phyloP scores from a whole-genome alignment of 192 early-diverging fungal species.

The Umbelopsis isabellina region DNA sequence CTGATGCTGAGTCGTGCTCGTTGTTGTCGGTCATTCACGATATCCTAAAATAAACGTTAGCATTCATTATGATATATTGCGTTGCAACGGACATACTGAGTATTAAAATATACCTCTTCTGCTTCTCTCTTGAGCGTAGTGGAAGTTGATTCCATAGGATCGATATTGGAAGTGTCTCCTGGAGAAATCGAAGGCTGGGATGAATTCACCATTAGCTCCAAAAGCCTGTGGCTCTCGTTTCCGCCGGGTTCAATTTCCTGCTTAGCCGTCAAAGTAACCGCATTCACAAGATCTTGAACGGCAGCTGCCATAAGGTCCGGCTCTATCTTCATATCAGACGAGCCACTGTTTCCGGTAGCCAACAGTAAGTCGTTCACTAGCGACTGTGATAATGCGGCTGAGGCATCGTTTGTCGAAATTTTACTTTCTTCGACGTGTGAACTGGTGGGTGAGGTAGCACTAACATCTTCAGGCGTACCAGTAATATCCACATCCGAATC shows the following conservation, averaged over 20 bases:
- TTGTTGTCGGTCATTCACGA: background rate
- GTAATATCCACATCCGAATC: constrained; percentile 15
- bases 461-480: background rate
- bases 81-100: background rate
- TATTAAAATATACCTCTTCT: background rate
- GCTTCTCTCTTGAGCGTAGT: background rate
- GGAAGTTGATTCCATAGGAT: background rate
- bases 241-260: background rate
- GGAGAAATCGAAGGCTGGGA: background rate
- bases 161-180: background rate
- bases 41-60: background rate
- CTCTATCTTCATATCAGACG: background rate
- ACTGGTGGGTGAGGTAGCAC: background rate
- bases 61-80: too few species aligned
- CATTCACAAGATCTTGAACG: constrained; percentile 9
- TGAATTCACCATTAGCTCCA: background rate
- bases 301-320: constrained; percentile 2
- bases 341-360: background rate
- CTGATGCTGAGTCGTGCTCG: background rate
- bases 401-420: background rate
- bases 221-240: background rate
- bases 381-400: constrained; percentile 10
- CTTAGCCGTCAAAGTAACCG: background rate
- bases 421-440: background rate
- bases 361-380: background rate